phyloP scores from a whole-genome alignment of 2,329 filamentous ascomycete species.

The Stachybotrys echinatus region DNA sequence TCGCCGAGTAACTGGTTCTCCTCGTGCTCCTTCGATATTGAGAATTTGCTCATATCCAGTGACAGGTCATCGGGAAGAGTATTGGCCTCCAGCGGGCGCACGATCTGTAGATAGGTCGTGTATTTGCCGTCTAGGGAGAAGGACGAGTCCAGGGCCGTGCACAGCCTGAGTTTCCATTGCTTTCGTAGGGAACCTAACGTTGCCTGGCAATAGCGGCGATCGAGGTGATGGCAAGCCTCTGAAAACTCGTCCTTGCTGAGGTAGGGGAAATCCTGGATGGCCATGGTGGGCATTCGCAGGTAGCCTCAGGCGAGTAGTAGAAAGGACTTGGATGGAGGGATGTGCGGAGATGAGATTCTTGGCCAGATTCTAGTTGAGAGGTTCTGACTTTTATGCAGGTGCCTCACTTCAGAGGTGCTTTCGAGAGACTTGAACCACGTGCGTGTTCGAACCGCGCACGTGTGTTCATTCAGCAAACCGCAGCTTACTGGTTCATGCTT shows the following conservation, averaged over 20 bases:
- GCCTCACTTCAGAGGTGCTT: no score
- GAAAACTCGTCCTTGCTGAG: conserved; percentile 58
- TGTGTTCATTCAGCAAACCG: no score
- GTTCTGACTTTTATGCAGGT: no score
- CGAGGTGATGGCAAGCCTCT: conserved; percentile 58
- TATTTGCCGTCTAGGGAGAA: conserved; percentile 37
- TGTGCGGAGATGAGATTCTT: no score
- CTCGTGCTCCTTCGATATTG: conserved; percentile 26
- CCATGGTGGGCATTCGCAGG: conserved; percentile 18
- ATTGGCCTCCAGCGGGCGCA: conserved; percentile 42
- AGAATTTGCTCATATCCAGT: conserved; percentile 38
- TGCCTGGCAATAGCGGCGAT: conserved; percentile 52
- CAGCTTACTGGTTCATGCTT: no score
- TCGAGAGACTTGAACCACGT: no score
- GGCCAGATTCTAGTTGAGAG: no score
- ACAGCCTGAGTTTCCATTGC: conserved; percentile 49
- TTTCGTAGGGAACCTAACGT: conserved; percentile 49
- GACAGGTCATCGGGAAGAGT: conserved; percentile 41
- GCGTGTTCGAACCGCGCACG: no score
- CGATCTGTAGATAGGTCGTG: conserved; percentile 51
- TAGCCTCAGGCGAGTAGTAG: no score
- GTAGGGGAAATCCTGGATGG: conserved; percentile 53
- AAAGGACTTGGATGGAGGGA: no score
- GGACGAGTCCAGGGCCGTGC: conserved; percentile 42
- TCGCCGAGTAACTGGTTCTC: conserved; percentile 25